Evolutionary conservation across 2,329 filamentous ascomycete species (phyloP), one percentile per base, ranked within the genome.

Genomic region (Cytospora piceicola): DNA sequence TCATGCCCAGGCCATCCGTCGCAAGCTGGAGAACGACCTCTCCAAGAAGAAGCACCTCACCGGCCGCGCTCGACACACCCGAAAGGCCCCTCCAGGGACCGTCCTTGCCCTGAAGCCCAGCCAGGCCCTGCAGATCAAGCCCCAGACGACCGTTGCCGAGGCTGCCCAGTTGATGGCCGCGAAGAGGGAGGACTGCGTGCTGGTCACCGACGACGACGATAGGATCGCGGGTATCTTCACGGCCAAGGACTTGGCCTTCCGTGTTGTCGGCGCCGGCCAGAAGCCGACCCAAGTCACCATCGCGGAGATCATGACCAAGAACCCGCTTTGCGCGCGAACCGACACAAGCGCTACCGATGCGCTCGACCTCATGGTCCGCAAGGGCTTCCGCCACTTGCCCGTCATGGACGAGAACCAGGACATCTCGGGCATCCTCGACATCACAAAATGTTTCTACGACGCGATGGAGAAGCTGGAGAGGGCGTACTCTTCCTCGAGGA

Each of bases 371-470:
- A 99, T 99, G 95, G 95, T 99, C 65, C 87, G 94, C 72, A 98
- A 98, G 81, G 95, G 95, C 22, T 99, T 99, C 83, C 89, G 95
- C 72, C 95, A 99, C 82, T 79, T 99, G 75, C 95, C 95, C 3
- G 95, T 99, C 70, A 99, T 99, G 95, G 95, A 99, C 79, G 95
- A 99, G 82, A 98, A 99, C 78, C 95, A 99, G 79, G 94, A 99
- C 75, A 99, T 99, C 69, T 96, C 94, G 9, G 95, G 95, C 82
- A 94, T 99, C 71, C 83, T 99, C 63, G 95, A 99, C 78, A 99
- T 99, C 73, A 99, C 95, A 65, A 99, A 98, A 80, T 99, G 95
- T 80, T 99, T 99, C 79, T 99, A 99, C 80, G 95, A 99, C 80
- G 95, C 95, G 53, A 99, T 99, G 95, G 95, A 99, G 83, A 99